phyloP scores from a whole-genome alignment of 345 rosid species.

The Laguncularia racemosa region DNA sequence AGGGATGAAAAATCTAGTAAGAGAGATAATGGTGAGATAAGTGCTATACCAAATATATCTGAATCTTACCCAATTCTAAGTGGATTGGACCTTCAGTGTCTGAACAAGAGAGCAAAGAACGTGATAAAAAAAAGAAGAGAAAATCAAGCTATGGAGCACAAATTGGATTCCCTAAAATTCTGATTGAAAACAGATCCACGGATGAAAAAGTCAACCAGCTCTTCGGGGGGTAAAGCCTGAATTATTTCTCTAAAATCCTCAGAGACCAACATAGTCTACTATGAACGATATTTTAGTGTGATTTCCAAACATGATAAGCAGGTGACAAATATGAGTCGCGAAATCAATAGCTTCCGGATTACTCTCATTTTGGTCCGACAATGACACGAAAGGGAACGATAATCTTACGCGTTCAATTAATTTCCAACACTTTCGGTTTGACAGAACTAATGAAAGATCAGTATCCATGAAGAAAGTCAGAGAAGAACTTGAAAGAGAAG shows the following conservation, averaged over 20 bases:
- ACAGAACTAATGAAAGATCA: conserved; percentile 8
- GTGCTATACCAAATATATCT: conserved; percentile 25
- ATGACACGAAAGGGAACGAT: too few relatives aligned
- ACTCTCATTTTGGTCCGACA: too few relatives aligned
- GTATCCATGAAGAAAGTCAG: conserved; percentile 7
- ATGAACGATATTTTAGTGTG: too few relatives aligned
- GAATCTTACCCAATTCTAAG: conserved; percentile 24
- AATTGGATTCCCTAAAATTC: conserved; percentile 22
- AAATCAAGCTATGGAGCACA: conserved; percentile 11
- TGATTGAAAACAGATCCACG: conserved; percentile 20
- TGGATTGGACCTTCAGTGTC: conserved; percentile 20
- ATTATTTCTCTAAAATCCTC: too few relatives aligned
- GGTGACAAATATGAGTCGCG: too few relatives aligned
- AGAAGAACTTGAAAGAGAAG: conserved; percentile 4
- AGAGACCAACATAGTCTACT: too few relatives aligned
- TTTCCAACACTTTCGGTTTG: background rate
- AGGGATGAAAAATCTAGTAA: conserved; percentile 15
- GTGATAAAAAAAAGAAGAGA: conserved; percentile 14
- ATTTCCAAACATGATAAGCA: too few relatives aligned
- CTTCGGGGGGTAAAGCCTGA: too few relatives aligned
- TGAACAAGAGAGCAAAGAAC: conserved; percentile 15
- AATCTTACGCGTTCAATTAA: too few relatives aligned
- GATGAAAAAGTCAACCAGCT: conserved; percentile 16
- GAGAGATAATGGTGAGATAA: conserved; percentile 15
- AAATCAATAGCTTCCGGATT: too few relatives aligned